Base-by-base conservation (phyloP, 176 grass and related monocot genomes). In the Coix lacrymajobi region DNA sequence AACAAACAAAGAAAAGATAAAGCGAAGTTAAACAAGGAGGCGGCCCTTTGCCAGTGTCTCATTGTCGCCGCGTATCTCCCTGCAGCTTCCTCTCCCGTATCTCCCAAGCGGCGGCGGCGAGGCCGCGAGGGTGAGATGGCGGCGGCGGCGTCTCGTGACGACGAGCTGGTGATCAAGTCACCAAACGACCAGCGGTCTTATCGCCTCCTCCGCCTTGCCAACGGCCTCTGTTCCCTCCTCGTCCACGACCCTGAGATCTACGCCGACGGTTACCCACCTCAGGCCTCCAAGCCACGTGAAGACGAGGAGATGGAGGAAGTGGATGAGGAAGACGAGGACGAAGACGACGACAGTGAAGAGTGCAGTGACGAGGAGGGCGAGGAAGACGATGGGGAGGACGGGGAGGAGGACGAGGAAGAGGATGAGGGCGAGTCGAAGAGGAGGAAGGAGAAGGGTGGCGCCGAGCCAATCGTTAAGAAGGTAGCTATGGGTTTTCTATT, bases 221-320 rank as follows among this genome's bases (percentile, higher is more conserved):
- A 98, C 69, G 91, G 91, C 70, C 92, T 98, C 26, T 80, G 40
- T 73, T 91, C 92, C 43, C 70, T 98, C 38, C 85, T 98, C 64
- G 80, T 95, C 26, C 96, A 95, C 72, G 96, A 98, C 67, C 92
- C 91, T 43, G 90, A 98, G 86, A 95, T 98, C 79, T 95, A 93
- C 83, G 82, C 88, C 19, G 90, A 93, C 72, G 83, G 88, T 22
- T 30, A 85, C 66, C 51, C 69, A 28, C 62, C 79, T 40, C 48
- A 32, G 4, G 29, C n/a, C 48, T 15, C 63, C 58, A 71, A 85
- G 73, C 76, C 69, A 3, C 22, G 58, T 15, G 79, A 84, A 44
- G 77, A 72, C 56, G 84, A 77, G 45, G 87, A 82, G 87, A 90
- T 5, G 82, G 87, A 87, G 0, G 86, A 89, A 0, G 85, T 80